Conservation (phyloP, 768 basidiomycete species). For the Lentinus brumalis region DNA sequence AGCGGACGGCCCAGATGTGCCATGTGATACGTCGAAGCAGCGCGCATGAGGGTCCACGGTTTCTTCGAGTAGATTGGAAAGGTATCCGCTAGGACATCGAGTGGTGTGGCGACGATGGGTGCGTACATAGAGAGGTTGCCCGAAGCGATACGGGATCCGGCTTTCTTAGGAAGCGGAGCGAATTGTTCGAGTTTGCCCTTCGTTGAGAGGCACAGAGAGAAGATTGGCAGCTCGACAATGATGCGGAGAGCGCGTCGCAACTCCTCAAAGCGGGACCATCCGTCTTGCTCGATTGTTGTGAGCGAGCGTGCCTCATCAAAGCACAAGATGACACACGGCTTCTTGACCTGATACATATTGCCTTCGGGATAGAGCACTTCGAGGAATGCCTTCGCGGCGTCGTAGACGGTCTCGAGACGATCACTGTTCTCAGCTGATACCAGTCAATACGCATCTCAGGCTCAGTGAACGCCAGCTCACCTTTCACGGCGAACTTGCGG, state of each 20-base stretch:
- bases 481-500: no score
- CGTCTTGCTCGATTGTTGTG: neutral
- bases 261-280: neutral
- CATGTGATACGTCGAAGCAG: slow-evolving; percentile 24
- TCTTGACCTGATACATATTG: neutral
- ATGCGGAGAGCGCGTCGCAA: neutral
- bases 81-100: slow-evolving; percentile 28
- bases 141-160: slow-evolving; percentile 11
- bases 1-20: slow-evolving; percentile 27
- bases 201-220: slow-evolving; percentile 17
- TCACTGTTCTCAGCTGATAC: no score
- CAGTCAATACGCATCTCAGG: no score
- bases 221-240: neutral
- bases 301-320: neutral
- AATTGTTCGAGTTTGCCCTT: slow-evolving; percentile 20
- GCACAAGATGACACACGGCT: neutral
- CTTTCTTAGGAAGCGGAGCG: neutral
- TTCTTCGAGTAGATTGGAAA: neutral
- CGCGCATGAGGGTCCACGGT: slow-evolving; percentile 12
- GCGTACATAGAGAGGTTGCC: slow-evolving; percentile 7
- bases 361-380: neutral
- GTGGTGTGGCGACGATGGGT: slow-evolving; percentile 25
- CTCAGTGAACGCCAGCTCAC: no score
- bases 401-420: no score
- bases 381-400: neutral